Conservation (phyloP, 148 eudicot genomes). For the Agrostemma githago region DNA sequence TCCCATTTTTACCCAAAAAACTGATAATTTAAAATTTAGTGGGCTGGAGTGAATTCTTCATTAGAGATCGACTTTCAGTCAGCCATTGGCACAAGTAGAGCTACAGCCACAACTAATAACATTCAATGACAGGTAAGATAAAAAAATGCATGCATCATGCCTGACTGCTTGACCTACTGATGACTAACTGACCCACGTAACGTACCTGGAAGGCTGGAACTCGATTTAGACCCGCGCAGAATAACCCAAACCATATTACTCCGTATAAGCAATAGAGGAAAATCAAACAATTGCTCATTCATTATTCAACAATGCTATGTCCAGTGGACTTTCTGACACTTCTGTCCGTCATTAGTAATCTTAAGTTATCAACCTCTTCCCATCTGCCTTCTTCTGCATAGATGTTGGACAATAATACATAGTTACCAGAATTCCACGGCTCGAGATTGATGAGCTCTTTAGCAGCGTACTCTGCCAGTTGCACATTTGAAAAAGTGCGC, state of each 20-base stretch:
- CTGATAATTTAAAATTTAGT: not conserved
- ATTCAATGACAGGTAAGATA: too few relatives aligned
- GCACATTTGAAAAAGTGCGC: slow-evolving; percentile 42
- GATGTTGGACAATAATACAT: slow-evolving; percentile 57
- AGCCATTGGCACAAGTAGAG: too few relatives aligned
- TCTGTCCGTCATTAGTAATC: slow-evolving; percentile 48
- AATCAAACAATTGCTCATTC: not conserved
- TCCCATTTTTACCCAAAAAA: not conserved
- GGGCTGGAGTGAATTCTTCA: not conserved
- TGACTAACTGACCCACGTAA: not conserved
- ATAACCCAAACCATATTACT: not conserved
- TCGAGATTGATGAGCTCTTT: slow-evolving; percentile 59
- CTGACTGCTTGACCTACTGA: not conserved
- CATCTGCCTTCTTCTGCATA: slow-evolving; percentile 63
- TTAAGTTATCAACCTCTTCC: slow-evolving; percentile 60
- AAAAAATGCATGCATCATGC: not conserved
- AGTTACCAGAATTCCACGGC: slow-evolving; percentile 74
- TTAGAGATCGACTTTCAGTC: too few relatives aligned
- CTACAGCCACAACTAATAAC: too few relatives aligned
- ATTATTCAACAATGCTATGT: slow-evolving; percentile 41
- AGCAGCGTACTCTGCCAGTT: slow-evolving; percentile 49
- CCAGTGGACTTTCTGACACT: slow-evolving; percentile 44
- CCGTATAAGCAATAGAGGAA: not conserved
- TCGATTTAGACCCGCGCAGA: not conserved
- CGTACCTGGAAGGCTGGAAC: not conserved